Base-by-base conservation (phyloP, 768 basidiomycete genomes). In the Calocera viscosa region DNA sequence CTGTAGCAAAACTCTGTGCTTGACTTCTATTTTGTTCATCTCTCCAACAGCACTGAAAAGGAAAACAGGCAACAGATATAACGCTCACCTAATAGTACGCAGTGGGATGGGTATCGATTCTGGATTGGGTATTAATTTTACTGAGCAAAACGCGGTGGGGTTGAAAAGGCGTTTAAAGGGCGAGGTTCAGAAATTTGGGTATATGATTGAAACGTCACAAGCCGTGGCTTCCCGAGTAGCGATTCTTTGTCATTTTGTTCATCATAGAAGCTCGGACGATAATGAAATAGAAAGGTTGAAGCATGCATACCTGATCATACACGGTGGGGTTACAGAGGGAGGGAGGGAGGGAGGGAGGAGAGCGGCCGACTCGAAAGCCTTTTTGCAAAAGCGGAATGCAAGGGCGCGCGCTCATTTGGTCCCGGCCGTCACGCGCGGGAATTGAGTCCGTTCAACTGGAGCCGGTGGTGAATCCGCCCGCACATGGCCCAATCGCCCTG, bases 221-320 rank as follows among this genome's bases (percentile, higher is more conserved):
- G 43, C 43, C 43, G 43, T 47, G 43, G 43, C 43, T 47, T 47
- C 43, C 43, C 43, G 43, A 47, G 43, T 47, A 47, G 43, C 43
- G 43, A 47, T 47, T 47, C 43, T 17, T 47, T 47, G 43, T 47
- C 43, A 47, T 47, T 47, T 47, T 47, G 43, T 47, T 47, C 43
- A 47, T 47, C 43, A 47, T 7, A 47, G 43, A 7, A 47, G 35
- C 35, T 47, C 24, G 24, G 19, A 8, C 19, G 24, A 47, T 17
- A 47, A 19, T 8, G 19, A 8, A 47, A 24, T 47, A 19, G 43
- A 7, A 19, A 19, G 16, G 5, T 5, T 5, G 14, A 38, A 19
- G 19, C 5, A 19, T 7, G 43, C 43, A 19, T 47, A 47, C 43
- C 43, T 47, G 16, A 24, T 19, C 19, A 19, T 47, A 47, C 43